Evolutionary conservation across 2,329 filamentous ascomycete genomes (phyloP).

Genomic region (Leptographium radiaticola): DNA sequence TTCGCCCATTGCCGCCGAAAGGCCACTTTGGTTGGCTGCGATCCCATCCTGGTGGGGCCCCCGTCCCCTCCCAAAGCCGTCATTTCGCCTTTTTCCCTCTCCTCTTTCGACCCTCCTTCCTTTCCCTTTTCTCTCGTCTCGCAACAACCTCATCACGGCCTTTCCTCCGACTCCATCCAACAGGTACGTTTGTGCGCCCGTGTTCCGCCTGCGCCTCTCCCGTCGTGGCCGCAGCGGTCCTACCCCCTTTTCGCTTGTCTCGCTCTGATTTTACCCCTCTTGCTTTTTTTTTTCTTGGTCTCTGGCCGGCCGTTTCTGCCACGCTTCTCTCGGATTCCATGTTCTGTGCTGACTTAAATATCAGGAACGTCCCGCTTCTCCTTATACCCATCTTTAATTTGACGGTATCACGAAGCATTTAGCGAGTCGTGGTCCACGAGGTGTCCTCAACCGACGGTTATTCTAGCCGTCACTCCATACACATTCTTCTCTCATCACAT

Average conservation of each 20-base stretch:
- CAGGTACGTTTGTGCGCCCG: not conserved
- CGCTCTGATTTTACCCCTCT: not conserved
- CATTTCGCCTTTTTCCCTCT: constrained; percentile 3
- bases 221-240: not conserved
- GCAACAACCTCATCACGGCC: not conserved
- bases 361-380: not conserved
- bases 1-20: not conserved
- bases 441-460: not conserved
- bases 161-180: not conserved
- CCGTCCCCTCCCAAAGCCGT: not conserved
- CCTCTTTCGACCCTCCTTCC: not conserved
- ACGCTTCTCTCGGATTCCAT: constrained; percentile 5
- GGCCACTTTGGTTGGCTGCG: not conserved
- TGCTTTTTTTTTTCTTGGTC: not conserved
- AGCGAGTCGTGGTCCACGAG: not conserved
- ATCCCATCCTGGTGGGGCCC: not conserved
- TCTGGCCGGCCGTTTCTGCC: not conserved
- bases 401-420: not conserved
- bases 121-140: not conserved
- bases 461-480: not conserved
- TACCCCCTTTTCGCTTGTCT: not conserved
- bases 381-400: too few relatives aligned
- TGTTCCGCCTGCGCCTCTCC: not conserved
- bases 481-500: constrained; percentile 9
- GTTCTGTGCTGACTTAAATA: not conserved